Evolutionary conservation across 1,284 basidiomycete species (phyloP).

Genomic region (Marasmius sp.): DNA sequence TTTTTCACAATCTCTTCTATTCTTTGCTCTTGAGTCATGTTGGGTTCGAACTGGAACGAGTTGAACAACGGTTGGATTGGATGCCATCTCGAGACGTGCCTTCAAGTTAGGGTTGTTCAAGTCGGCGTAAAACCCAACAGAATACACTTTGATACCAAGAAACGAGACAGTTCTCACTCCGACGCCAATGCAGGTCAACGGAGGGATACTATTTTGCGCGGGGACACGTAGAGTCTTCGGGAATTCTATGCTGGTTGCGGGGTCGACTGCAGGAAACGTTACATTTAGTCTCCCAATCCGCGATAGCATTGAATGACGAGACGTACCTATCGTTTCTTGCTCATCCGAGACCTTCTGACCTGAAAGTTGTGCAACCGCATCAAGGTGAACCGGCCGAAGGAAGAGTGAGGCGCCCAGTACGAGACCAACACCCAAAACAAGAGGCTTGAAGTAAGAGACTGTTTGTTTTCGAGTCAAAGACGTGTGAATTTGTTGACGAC

Average conservation of each 20-base stretch:
- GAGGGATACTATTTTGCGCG: constrained; percentile 58
- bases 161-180: constrained; percentile 88
- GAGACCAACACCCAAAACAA: background rate
- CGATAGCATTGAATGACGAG: background rate
- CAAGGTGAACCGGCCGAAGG: constrained; percentile 2
- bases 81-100: constrained; percentile 27
- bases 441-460: background rate
- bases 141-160: constrained; percentile 81
- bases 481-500: background rate
- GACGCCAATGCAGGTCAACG: constrained; percentile 72
- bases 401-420: background rate
- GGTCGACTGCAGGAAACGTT: constrained; percentile 49
- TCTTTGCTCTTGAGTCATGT: constrained; percentile 65
- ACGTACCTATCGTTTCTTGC: constrained; percentile 21
- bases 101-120: constrained; percentile 60
- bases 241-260: constrained; percentile 70
- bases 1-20: constrained; percentile 67
- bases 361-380: background rate
- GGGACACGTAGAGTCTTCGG: constrained; percentile 62
- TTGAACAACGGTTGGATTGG: constrained; percentile 34
- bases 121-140: constrained; percentile 85
- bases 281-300: background rate
- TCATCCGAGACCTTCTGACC: constrained; percentile 4
- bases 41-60: constrained; percentile 6
- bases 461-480: background rate